Base-by-base conservation (phyloP, 2,329 filamentous ascomycete species). In the Tetracladium maxilliforme region DNA sequence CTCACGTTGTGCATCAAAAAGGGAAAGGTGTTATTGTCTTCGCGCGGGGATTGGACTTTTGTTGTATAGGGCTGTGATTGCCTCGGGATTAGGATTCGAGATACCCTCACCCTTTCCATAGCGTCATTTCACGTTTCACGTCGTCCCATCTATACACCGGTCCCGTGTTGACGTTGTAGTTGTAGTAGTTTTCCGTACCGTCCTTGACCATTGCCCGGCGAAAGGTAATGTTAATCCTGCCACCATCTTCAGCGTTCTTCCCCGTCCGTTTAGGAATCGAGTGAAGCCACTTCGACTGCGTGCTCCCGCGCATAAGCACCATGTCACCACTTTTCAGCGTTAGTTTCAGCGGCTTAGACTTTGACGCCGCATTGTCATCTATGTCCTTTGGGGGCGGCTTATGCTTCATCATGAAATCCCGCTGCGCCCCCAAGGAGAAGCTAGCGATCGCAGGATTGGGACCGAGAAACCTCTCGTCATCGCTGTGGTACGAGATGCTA, bases 121-220 rank as follows among this genome's bases (percentile, higher is more conserved):
- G 21, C 24, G 32, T 40, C 39, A 45, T 45, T 25, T 71, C 65
- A 32, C 60, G 51, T 30, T 46, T 53, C 23, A 33, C 44, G 11
- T 54, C 55, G 44, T 79, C 59, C 80, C 80, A 86, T 38, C 59
- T 62, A 45, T 70, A 76, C n/a, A 75, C 64, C 2, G 54, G 59
- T 1, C 80, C 79, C 19, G 48, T 61, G 1, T 80, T 79, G 25
- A 86, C 75, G 49, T 87, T 87, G 49, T 87, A 87, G 41, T 71
- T 68, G 47, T 87, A 84, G 46, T 87, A 86, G 47, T 87, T 87
- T 39, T 82, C 73, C 15, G 78, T 86, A 2, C 78, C 79, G 4
- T 56, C 75, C 36, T 64, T 75, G 13, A 78, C 59, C 56, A 82
- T 61, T 13, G 76, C 80, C 35, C 61, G 64, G 15, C 80, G 56